Evolutionary conservation across 164 flowering plant species (phyloP), one percentile per base, ranked within the genome.

Genomic region (Vitis amurensis): DNA sequence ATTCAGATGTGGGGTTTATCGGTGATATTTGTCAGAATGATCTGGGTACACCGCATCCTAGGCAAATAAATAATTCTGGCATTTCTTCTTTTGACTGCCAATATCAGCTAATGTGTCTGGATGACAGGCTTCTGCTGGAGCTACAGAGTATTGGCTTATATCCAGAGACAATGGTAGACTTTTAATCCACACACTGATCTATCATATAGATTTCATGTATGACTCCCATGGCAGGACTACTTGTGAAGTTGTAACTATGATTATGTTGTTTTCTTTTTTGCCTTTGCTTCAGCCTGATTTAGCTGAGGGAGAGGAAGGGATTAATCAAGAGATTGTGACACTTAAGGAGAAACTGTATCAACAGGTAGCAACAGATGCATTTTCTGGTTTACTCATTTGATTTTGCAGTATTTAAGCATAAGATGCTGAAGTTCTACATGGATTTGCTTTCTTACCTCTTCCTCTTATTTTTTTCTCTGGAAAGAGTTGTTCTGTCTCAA

Each of bases 61-160:
- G 62, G 61, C 76, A 73, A 52, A 16, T 51, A 51, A 70, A 63
- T 66, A 53, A 19, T 23, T 9, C 64, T 27, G 44, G 59, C 16
- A 27, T 76, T 30, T 62, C 78, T 65, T 64, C 63, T 51, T 51
- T 60, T 66, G 72, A 82, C 7, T 30, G 56, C 55, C 78, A 75
- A 29, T 76, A 78, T 76, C 78, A 80, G 57, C 67, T 69, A 44
- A 76, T 83, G 84, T 67, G 59, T 66, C 47, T 78, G 52, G 79
- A 83, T 64, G 84, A 83, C 48, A 76, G 68, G 61, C 69, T 83
- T 57, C 59, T 80, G 23, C 30, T 78, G 69, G 84, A 83, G 74
- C 67, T 82, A 55, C 78, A 71, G 66, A 80, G 86, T 61, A 76
- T 80, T 71, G 86, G 81, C 37, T 50, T 83, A 44, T 74, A 67